Evolutionary conservation across 2,329 filamentous ascomycete genomes (phyloP), one percentile per base, ranked within the genome.

Genomic region (Ophiostoma pallidulum): DNA sequence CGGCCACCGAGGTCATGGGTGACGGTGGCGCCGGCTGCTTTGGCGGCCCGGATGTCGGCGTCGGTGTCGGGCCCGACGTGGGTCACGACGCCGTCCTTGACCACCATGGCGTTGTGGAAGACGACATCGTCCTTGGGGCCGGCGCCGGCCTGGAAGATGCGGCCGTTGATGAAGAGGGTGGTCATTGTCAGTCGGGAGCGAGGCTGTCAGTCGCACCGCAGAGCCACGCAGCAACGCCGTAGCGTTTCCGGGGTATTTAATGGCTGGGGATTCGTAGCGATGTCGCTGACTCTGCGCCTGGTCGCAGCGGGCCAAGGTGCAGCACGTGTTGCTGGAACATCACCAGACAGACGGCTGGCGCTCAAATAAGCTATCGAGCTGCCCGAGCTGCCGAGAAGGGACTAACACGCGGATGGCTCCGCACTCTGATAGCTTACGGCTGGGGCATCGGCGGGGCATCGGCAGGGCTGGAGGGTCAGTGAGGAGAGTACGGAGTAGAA

Each of bases 91-190:
- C 62, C 55, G 38, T 56, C 61, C 12, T 61, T 57, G 46, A 66
- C 57, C 5, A 71, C 56, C 56, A 70, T 57, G 54, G 61, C 61
- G 13, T 61, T 60, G 40, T 62, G 62, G 52, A 70, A 71, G 14
- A 53, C 52, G 8, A 59, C 60, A 6, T 53, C 50, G 43, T 57
- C 54, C 37, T 52, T 51, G 8, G 56, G 56, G 4, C 44, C 28
- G 20, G 56, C 50, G 44, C 57, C 54, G 1, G 59, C 54, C 36
- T 60, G 65, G 59, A 66, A 54, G 72, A 77, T 26, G 75, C 71
- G 64, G 68, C 70, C 49, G 69, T 71, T 53, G 61, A 66, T 19
- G 60, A 71, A 52, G 64, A 73, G 57, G 4, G 43, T 47, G 24
- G 47, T 9, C 42, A 46, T 45, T 24, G 18, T 16, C n/a, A 16